Evolutionary conservation across 2,329 filamentous ascomycete species (phyloP), one percentile per base, ranked within the genome.

Genomic region (Ceratocystis cubensis): DNA sequence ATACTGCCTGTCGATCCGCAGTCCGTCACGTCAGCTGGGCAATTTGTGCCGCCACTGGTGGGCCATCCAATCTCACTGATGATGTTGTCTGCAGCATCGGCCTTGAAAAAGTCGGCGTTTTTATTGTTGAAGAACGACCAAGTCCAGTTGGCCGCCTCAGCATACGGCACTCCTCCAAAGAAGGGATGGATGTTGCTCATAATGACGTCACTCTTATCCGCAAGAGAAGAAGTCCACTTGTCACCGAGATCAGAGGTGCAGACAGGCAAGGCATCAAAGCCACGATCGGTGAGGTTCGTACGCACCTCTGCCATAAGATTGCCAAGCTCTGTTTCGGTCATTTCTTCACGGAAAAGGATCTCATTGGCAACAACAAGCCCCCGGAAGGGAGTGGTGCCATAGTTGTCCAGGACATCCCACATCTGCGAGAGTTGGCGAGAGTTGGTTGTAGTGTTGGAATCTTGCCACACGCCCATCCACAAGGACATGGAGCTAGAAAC

Each of bases 151-250:
- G 91, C 87, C 0, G 91, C 90, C 1, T 82, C 74, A 1, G 83
- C 78, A 1, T 85, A 87, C 0, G 82, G 78, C 13, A 90, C 84
- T 61, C 93, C 93, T 0, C 87, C 88, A 73, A 97, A 97, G 81
- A 97, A 96, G 0, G 94, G 93, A 74, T 97, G 94, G 65, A 97
- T 89, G 73, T 97, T 97, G 71, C 90, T 88, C 92, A 97, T 96
- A 75, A 97, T 86, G 72, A 89, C 86, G 75, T 97, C 92, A 53
- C 90, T 88, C 64, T 84, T 80, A 3, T 77, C 71, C 0, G 88
- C 88, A 20, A 97, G 82, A 1, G 80, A 78, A 0, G 80, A 72
- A 2, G 85, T 87, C 93, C 93, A 97, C 72, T 93, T 88, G 72
- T 94, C 87, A 30, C 93, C 93, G 0, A 97, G 81, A 74, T 97